phyloP scores from a whole-genome alignment of 2,329 filamentous ascomycete species.

The Colletotrichum plurivorum region DNA sequence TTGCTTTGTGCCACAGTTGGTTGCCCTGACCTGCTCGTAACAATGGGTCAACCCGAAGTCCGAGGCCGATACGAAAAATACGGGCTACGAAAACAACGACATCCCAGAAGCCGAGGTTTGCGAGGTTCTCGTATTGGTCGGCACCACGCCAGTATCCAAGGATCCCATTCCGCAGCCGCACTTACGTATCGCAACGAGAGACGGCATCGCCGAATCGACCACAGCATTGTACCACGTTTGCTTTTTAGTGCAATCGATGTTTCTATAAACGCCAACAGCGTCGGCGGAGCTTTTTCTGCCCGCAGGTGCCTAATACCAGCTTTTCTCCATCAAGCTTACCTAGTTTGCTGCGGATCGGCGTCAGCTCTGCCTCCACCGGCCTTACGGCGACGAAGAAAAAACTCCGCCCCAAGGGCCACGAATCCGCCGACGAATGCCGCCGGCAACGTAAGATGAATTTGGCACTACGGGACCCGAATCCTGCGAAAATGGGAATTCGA shows the following conservation, averaged over 20 bases:
- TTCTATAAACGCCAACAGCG: too few species aligned
- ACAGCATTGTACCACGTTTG: neutral
- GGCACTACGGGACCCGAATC: neutral
- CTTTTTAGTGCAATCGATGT: neutral
- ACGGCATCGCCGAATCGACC: neutral
- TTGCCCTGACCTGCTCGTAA: too few species aligned
- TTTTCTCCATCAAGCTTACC: too few species aligned
- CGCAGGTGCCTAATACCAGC: too few species aligned
- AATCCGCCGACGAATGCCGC: neutral
- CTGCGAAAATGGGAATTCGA: neutral
- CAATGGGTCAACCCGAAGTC: neutral
- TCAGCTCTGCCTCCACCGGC: conserved; percentile 6
- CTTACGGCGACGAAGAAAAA: neutral
- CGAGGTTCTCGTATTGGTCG: neutral
- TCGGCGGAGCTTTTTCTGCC: too few species aligned
- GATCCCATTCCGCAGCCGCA: neutral
- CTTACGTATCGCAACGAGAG: neutral
- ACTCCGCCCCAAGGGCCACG: neutral
- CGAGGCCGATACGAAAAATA: neutral
- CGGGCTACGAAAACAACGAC: neutral
- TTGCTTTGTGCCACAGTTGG: too few species aligned
- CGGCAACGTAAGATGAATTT: neutral
- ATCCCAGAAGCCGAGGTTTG: neutral
- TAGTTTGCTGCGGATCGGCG: neutral
- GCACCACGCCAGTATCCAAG: conserved; percentile 1